Conservation (phyloP, 2,329 filamentous ascomycete genomes). For the Bimuria novae-zelandiae region DNA sequence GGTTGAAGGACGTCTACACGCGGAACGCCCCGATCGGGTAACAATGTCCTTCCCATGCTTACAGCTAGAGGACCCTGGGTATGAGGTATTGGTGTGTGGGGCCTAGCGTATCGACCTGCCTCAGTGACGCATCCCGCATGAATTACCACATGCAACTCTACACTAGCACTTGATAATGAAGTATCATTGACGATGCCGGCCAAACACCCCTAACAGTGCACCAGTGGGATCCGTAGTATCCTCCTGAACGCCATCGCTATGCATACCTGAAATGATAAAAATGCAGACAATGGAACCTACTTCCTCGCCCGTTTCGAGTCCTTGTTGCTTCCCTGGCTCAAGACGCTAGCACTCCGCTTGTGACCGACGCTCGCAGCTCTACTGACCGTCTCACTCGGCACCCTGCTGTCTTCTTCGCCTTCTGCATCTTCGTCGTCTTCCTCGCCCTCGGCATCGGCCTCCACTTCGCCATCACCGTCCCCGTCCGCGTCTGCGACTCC, state of each 20-base stretch:
- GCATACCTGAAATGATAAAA: slow-evolving; percentile 7
- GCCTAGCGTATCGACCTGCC: too few species aligned
- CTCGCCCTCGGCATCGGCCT: slow-evolving; percentile 23
- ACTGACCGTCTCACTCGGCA: slow-evolving; percentile 26
- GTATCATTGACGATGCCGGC: too few species aligned
- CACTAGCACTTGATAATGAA: too few species aligned
- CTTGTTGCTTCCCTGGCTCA: slow-evolving; percentile 60
- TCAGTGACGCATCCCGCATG: too few species aligned
- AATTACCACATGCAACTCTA: too few species aligned
- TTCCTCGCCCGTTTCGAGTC: slow-evolving; percentile 42
- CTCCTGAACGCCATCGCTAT: slow-evolving; percentile 24
- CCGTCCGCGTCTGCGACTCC: slow-evolving; percentile 27
- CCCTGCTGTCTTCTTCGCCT: slow-evolving; percentile 40
- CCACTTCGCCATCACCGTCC: slow-evolving; percentile 18
- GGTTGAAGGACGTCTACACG: too few species aligned
- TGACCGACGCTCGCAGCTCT: slow-evolving; percentile 50
- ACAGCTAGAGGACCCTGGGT: too few species aligned
- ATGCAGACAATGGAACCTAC: slow-evolving; percentile 13
- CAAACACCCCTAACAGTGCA: too few species aligned
- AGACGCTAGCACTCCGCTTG: slow-evolving; percentile 82
- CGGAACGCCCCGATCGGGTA: too few species aligned
- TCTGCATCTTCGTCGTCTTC: slow-evolving; percentile 35
- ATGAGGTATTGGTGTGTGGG: too few species aligned
- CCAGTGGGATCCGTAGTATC: too few species aligned
- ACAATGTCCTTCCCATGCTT: too few species aligned